Percentiles rank a stretch among this genome's conserved stretches.
These are phyloP conservation scores for Wickerhamiella spandovensis DNA, from an alignment of 805 yeast genomes.

Conservation along the genomic window DNA sequence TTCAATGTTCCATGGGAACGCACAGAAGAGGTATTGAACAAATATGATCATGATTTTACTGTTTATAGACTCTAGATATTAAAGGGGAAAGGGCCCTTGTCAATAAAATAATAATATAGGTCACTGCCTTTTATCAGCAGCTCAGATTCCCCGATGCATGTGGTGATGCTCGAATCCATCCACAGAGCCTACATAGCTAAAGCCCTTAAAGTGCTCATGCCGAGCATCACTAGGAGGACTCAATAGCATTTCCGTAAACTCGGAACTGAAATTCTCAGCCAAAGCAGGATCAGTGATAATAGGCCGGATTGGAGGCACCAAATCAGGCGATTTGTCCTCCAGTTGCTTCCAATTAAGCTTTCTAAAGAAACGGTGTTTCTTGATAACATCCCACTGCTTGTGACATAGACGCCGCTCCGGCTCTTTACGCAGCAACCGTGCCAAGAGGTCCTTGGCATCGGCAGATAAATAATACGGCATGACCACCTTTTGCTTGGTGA, in stretches of 20 bases:
- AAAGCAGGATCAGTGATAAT: constrained; percentile 63
- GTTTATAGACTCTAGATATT: constrained; percentile 34
- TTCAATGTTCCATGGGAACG: constrained; percentile 68
- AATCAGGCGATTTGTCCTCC: constrained; percentile 33
- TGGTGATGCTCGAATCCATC: constrained; percentile 1
- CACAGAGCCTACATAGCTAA: constrained; percentile 18
- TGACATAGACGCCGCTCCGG: constrained; percentile 54
- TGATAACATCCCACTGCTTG: constrained; percentile 38
- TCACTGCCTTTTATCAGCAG: not conserved
- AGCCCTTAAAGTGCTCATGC: constrained; percentile 14
- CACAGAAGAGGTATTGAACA: constrained; percentile 41
- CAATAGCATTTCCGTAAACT: constrained; percentile 54
- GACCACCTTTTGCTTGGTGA: constrained; percentile 46
- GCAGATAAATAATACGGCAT: constrained; percentile 65
- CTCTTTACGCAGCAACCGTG: constrained; percentile 52
- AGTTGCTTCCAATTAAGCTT: constrained; percentile 57
- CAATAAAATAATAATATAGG: not conserved
- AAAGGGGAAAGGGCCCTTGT: not conserved
- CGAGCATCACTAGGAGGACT: constrained; percentile 18
- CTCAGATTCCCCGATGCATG: not conserved
- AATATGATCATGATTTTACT: constrained; percentile 26
- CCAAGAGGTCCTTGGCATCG: constrained; percentile 66
- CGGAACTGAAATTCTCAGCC: constrained; percentile 75
- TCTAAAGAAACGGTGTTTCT: constrained; percentile 62
- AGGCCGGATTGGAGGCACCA: constrained; percentile 71